Evolutionary conservation across 768 basidiomycete species (phyloP).

Genomic region (Lentinula sp.): DNA sequence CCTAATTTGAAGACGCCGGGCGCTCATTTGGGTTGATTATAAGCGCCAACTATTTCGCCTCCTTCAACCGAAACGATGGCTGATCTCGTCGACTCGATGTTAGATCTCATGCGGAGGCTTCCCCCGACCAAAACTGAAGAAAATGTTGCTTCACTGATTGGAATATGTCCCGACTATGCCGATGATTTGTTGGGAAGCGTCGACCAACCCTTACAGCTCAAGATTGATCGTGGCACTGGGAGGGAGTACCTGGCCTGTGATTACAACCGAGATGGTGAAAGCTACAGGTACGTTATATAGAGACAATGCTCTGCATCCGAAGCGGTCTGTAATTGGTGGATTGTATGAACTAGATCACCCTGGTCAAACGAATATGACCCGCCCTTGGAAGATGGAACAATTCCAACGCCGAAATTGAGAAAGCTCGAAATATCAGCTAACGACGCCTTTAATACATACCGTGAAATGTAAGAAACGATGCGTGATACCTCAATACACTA

Average conservation of each 20-base stretch:
- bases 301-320: background rate
- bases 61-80: constrained; percentile 35
- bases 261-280: constrained; percentile 89
- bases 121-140: constrained; percentile 86
- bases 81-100: constrained; percentile 85
- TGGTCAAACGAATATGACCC: constrained; percentile 98
- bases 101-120: constrained; percentile 93
- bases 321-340: background rate
- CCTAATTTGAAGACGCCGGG: background rate
- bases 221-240: constrained; percentile 73
- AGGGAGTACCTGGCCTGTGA: constrained; percentile 91
- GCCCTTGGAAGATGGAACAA: constrained; percentile 82
- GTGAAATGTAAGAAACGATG: constrained; percentile 67
- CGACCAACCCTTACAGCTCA: constrained; percentile 86
- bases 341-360: constrained; percentile 64
- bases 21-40: background rate
- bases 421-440: constrained; percentile 92
- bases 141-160: constrained; percentile 77
- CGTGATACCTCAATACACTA: background rate
- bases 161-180: constrained; percentile 85
- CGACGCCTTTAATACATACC: constrained; percentile 95
- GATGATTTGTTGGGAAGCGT: constrained; percentile 94
- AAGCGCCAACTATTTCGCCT: background rate
- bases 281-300: constrained; percentile 64
- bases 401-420: constrained; percentile 77